Percentiles rank a stretch among this genome's conserved stretches.
phyloP scores from a whole-genome alignment of 768 basidiomycete species.

The Naematelia encephala region DNA sequence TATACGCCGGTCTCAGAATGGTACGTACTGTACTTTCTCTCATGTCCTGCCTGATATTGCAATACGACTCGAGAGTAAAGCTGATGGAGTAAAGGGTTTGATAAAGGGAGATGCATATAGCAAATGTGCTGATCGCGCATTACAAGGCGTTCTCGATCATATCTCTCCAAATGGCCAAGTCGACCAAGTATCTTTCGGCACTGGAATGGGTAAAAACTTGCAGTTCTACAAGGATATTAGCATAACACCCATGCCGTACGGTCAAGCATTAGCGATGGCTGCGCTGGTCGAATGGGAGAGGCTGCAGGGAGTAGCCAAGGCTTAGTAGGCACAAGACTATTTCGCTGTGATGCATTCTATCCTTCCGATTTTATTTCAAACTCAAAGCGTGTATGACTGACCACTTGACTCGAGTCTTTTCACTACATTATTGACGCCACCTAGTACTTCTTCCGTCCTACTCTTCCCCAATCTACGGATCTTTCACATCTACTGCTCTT shows the following conservation, averaged over 20 bases:
- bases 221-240: conserved; percentile 58
- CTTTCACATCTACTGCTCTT: too few species aligned
- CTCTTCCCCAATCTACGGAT: too few species aligned
- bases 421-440: too few species aligned
- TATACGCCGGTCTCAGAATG: conserved; percentile 29
- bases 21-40: too few species aligned
- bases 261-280: conserved; percentile 58
- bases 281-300: conserved; percentile 56
- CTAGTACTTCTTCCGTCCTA: too few species aligned
- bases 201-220: conserved; percentile 56
- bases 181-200: conserved; percentile 58
- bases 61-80: too few species aligned
- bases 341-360: too few species aligned
- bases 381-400: too few species aligned
- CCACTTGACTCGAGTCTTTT: neutral
- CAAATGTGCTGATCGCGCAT: conserved; percentile 19
- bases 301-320: conserved; percentile 14
- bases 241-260: conserved; percentile 62
- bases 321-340: too few species aligned
- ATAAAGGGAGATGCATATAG: conserved; percentile 16
- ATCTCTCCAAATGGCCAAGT: conserved; percentile 57
- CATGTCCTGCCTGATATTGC: too few species aligned
- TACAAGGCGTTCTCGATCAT: conserved; percentile 51
- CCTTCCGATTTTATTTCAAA: too few species aligned
- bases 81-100: conserved; percentile 17